Base-by-base conservation (phyloP, 441 rosid species). In the Arabidopsis lyrata region DNA sequence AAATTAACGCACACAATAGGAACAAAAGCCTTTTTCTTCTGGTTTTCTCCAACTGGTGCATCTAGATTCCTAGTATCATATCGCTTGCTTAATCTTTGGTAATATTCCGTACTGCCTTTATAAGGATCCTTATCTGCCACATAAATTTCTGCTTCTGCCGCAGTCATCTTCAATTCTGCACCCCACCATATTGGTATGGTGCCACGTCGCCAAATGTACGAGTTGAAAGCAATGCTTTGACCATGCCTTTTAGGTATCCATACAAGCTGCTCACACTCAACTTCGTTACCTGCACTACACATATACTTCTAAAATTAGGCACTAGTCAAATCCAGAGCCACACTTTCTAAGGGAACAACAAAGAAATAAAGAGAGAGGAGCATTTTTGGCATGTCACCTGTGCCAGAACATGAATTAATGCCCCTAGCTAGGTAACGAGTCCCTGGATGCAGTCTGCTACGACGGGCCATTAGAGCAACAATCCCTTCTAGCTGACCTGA, bases 171-270 rank as follows among this genome's bases (percentile, higher is more conserved):
- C 75, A 95, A 70, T 71, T 95, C 98, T 44, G 99, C 98, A 85
- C 99, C 97, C 99, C 99, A 92, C 99, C 99, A 95, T 45, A 95
- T 91, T 15, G 99, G 98, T 53, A 92, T 92, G 49, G 99, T 92
- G 74, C 99, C 99, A 69, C 98, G 91, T 65, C 98, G 90, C 99
- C 98, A 95, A 59, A 91, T 83, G 69, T 87, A 91, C 18, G 92
- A 86, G 77, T 82, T 95, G 77, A 93, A 93, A 81, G 95, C 95
- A 79, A 91, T 75, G 82, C 93, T 87, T 81, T 83, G 96, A 78
- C 88, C 90, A 16, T 85, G 59, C 79, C 63, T 87, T 83, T 86
- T 93, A 68, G 99, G 98, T 52, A 83, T 85, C 98, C 98, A 95
- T 75, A 91, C 92, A 76, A 95, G 87, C 85, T 95, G 99, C 84